Base-by-base conservation (phyloP, 2,329 filamentous ascomycete genomes). In the Phoma sp. region DNA sequence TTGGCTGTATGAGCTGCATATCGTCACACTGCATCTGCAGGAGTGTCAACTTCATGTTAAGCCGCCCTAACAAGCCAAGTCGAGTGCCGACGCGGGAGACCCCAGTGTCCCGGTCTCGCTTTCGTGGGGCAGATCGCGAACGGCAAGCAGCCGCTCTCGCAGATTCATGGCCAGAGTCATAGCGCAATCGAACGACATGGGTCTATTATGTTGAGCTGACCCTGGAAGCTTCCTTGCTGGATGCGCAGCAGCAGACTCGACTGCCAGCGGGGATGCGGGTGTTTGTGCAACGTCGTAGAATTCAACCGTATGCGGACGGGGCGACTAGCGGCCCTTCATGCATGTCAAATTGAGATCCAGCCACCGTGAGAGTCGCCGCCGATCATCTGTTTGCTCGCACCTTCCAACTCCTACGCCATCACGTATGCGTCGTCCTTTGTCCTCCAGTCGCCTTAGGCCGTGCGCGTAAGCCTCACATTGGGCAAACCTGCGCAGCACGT, bases 271-370 rank as follows among this genome's bases (percentile, higher is more conserved):
- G 55, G 59, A 46, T 47, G 51, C 40, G 52, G 55, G 48, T 60
- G 55, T 59, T 59, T 54, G 70, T 71, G 67, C 63, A 69, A 69
- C 68, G 59, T 71, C 62, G 69, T 72, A 69, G 69, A 69, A 68
- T 68, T 66, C 62, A 48, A 57, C 64, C 62, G 56, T 52, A 57
- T 52, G 62, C 49, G 64, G 52, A 58, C 52, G 50, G 61, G 39
- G 59, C 61, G 55, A 36, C 49, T 37, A 51, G 60, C 57, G 66
- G 62, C 51, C 63, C 52, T 47, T 18, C 38, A 24, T 43, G 43
- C 47, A 56, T 46, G 42, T 48, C 41, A 33, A 56, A 55, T 29
- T 29, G 6, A 29, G 27, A 29, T 60, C 68, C 67, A 70, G 67
- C 68, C 68, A 70, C 68, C 57, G 52, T 62, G 37, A 63, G 59